Percentiles rank a stretch among this genome's conserved stretches.
Evolutionary conservation across 2,329 filamentous ascomycete species (phyloP).

Genomic region (Aspergillus pseudoterreus): DNA sequence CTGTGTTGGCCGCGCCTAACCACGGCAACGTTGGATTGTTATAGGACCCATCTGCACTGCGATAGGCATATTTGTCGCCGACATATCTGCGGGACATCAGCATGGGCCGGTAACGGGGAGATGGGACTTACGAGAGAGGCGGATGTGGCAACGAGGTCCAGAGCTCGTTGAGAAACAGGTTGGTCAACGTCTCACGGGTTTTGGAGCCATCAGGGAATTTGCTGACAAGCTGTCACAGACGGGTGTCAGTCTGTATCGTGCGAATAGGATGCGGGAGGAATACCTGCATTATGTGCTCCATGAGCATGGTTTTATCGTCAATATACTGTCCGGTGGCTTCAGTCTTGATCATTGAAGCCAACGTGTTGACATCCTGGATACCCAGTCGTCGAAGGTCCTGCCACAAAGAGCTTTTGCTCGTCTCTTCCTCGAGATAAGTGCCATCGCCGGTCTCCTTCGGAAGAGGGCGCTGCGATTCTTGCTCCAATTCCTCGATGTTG

Average conservation of each 20-base stretch:
- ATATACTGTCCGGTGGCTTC: slow-evolving; percentile 62
- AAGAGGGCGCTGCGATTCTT: slow-evolving; percentile 57
- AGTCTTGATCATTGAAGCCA: slow-evolving; percentile 58
- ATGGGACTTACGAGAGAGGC: slow-evolving; percentile 54
- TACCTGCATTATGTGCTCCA: slow-evolving; percentile 66
- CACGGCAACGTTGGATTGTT: slow-evolving; percentile 66
- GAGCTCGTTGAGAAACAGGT: slow-evolving; percentile 63
- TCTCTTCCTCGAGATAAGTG: slow-evolving; percentile 52
- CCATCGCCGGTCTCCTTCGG: slow-evolving; percentile 62
- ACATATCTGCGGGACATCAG: slow-evolving; percentile 33
- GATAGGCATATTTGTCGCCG: slow-evolving; percentile 59
- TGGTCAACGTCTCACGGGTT: slow-evolving; percentile 60
- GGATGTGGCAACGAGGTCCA: slow-evolving; percentile 72
- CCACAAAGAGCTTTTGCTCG: slow-evolving; percentile 45
- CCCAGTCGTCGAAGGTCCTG: slow-evolving; percentile 58
- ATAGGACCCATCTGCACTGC: slow-evolving; percentile 66
- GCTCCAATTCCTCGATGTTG: slow-evolving; percentile 45
- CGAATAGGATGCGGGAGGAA: not conserved
- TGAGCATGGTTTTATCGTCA: slow-evolving; percentile 74
- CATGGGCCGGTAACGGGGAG: not conserved
- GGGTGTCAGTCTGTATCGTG: not conserved
- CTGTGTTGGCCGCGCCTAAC: slow-evolving; percentile 63
- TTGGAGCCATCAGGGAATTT: slow-evolving; percentile 61
- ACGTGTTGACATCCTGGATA: slow-evolving; percentile 58
- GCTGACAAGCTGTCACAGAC: slow-evolving; percentile 53